Evolutionary conservation across 345 rosid genomes (phyloP), one percentile per base, ranked within the genome.

Genomic region (Brassica rapa): DNA sequence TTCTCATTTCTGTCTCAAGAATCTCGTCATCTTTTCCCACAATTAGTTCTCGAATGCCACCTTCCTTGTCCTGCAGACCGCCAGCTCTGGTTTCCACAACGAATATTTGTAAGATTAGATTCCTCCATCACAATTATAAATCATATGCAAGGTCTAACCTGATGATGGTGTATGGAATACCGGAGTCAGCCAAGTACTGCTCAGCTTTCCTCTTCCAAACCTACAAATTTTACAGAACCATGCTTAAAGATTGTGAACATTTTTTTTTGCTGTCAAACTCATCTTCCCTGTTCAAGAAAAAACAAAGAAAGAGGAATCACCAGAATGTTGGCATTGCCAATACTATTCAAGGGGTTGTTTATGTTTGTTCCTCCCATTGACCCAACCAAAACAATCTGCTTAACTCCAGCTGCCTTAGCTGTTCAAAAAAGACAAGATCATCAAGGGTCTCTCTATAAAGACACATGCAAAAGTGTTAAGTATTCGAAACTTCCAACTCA

Each of bases 151-250:
- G 69, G 16, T n/a, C 69, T 24, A 70, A 91, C 98, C 98, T 92
- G 86, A 95, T 90, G 56, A 95, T 95, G 29, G 99, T 95, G 86
- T 93, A 93, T 0, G 99, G 94, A 70, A 95, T 25, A 57, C 98
- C 94, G 25, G 94, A 91, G 74, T 95, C 98, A 43, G 93, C 93
- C 90, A 95, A 85, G 86, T 93, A 95, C 80, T 91, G 98, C 86
- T 95, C 99, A n/a, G 99, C 93, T 78, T 95, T 95, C 86, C 99
- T 90, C 89, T 95, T 95, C 99, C 99, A 95, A 12, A 93, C 85
- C 99, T 90, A 76, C 16, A 76, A 63, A 24, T 43, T 49, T 49
- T 55, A 27, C 39, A 72, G 62, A 71, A 64, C 4, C 2, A 10
- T 61, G 24, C 6, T 64, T 11, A 27, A 33, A 37, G 11, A 71